Evolutionary conservation across 169 alveolate species (phyloP).

Genomic region (Cyclospora cayetanensis): DNA sequence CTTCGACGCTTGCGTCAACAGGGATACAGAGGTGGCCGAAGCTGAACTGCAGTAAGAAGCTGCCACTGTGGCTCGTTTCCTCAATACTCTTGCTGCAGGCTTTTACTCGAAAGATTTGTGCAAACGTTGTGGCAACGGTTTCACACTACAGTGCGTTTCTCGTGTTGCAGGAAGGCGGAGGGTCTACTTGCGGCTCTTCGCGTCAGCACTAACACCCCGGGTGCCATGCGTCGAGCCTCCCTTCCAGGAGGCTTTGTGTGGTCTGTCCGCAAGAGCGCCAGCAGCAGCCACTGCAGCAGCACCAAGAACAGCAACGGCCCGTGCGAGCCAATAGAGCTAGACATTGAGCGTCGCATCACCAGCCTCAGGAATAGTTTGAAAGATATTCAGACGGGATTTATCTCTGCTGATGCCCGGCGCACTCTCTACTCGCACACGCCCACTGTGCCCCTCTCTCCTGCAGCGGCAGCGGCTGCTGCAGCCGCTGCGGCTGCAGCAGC

Average conservation of each 20-base stretch:
- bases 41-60: neutral
- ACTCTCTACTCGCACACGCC: neutral
- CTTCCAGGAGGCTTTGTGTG: neutral
- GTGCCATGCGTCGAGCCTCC: neutral
- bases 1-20: neutral
- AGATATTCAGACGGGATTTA: neutral
- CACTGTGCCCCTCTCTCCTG: neutral
- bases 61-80: neutral
- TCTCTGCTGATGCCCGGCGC: neutral
- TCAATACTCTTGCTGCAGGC: neutral
- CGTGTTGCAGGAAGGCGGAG: conserved; percentile 2
- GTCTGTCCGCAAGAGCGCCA: neutral
- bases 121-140: neutral
- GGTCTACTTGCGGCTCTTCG: neutral
- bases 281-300: neutral
- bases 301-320: conserved; percentile 1
- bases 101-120: neutral
- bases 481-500: conserved; percentile 15
- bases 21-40: neutral
- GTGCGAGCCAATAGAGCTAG: neutral
- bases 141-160: neutral
- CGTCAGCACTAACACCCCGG: no score
- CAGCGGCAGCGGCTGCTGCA: conserved; percentile 20
- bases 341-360: neutral
- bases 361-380: neutral